Percentiles rank a stretch among this genome's conserved stretches.
phyloP scores from a whole-genome alignment of 495 filamentous ascomycete species.

The Pyrenula aspistea region DNA sequence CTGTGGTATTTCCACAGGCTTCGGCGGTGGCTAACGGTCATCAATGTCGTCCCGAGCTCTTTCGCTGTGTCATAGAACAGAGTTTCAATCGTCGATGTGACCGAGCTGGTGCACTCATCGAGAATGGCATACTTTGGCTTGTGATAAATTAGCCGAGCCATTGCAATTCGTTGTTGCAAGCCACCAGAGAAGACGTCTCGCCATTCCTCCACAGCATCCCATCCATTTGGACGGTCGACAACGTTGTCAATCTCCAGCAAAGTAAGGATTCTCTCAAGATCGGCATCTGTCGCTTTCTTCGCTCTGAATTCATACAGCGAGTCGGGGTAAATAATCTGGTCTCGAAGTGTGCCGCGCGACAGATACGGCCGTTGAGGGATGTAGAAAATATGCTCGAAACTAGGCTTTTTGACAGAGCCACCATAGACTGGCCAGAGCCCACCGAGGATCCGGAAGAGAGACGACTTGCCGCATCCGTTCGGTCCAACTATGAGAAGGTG shows the following conservation, averaged over 20 bases:
- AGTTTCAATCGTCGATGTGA: constrained; percentile 87
- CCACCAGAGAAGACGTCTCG: constrained; percentile 80
- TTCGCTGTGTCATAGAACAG: constrained; percentile 97
- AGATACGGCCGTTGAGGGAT: constrained; percentile 95
- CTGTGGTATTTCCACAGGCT: constrained; percentile 95
- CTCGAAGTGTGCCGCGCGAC: constrained; percentile 73
- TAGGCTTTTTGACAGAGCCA: constrained; percentile 79
- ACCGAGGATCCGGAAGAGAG: constrained; percentile 88
- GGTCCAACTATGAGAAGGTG: constrained; percentile 93
- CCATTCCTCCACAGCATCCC: constrained; percentile 97
- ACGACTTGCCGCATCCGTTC: constrained; percentile 94
- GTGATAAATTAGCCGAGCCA: constrained; percentile 96
- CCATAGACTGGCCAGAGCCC: constrained; percentile 99
- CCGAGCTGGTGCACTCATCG: constrained; percentile 89
- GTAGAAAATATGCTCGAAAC: constrained; percentile 88
- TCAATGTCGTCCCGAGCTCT: constrained; percentile 76
- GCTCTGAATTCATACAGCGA: constrained; percentile 73
- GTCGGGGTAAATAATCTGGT: constrained; percentile 96
- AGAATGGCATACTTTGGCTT: constrained; percentile 79
- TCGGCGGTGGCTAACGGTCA: constrained; percentile 86
- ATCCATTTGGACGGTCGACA: constrained; percentile 70
- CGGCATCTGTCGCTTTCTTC: constrained; percentile 71
- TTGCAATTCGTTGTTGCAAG: constrained; percentile 92
- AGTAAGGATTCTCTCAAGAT: constrained; percentile 63
- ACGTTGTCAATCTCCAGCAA: constrained; percentile 73